Conservation (phyloP, 768 basidiomycete species). For the Paxillus rubicundulus region DNA sequence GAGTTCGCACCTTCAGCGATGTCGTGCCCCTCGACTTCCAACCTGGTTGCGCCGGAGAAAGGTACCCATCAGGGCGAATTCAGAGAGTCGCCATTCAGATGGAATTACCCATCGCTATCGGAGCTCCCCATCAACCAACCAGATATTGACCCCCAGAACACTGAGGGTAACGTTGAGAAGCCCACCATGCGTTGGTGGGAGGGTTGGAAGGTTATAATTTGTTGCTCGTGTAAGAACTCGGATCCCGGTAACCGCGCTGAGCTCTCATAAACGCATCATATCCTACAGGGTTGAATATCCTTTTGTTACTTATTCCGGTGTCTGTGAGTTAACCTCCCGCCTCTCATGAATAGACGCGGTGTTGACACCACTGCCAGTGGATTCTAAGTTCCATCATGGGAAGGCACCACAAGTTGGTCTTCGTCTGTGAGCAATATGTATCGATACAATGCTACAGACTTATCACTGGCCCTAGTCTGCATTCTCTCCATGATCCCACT, state of each 20-base stretch:
- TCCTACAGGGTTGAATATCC: constrained; percentile 62
- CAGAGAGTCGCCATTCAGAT: constrained; percentile 29
- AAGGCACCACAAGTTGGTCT: constrained; percentile 52
- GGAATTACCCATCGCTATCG: constrained; percentile 27
- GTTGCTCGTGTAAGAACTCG: constrained; percentile 52
- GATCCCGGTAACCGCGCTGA: not conserved
- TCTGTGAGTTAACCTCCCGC: constrained; percentile 45
- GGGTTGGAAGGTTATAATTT: constrained; percentile 55
- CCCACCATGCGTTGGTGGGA: constrained; percentile 30
- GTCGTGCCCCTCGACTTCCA: constrained; percentile 22
- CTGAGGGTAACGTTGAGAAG: constrained; percentile 1
- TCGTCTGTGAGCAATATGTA: constrained; percentile 48
- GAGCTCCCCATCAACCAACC: constrained; percentile 16
- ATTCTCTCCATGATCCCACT: constrained; percentile 74
- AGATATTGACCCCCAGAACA: not conserved
- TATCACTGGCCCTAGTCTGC: constrained; percentile 43
- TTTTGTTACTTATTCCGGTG: constrained; percentile 63
- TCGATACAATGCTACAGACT: not conserved
- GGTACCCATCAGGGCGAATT: constrained; percentile 17
- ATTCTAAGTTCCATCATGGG: constrained; percentile 47
- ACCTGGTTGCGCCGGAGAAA: constrained; percentile 21
- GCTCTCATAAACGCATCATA: not conserved
- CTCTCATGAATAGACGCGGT: not conserved
- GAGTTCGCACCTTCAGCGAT: constrained; percentile 23
- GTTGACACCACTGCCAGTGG: constrained; percentile 43